Base-by-base conservation (phyloP, 768 basidiomycete species). In the Mrakia frigida region DNA sequence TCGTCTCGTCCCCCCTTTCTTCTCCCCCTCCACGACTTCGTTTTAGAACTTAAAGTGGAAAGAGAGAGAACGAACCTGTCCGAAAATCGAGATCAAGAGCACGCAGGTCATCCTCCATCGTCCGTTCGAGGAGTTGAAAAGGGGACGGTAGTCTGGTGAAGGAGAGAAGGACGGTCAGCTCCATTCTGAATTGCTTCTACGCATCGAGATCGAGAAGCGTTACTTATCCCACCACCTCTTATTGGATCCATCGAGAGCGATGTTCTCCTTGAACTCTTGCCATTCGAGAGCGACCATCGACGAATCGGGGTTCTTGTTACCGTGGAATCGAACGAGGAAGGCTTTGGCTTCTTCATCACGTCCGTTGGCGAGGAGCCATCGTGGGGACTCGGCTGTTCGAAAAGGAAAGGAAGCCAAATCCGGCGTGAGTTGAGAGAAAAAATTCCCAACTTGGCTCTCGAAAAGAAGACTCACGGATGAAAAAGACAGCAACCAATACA, bases 51-150 rank as follows among this genome's bases (percentile, higher is more conserved):
- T 16, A 16, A 3, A 11, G 59, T 16, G 23, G 23, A 14, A 33
- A 7, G n/a, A 46, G 41, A 39, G 16, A 33, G 43, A 53, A n/a
- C 41, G 31, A 28, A 59, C 87, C 84, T 88, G 87, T 23, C 87
- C 87, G 74, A 87, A 88, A 79, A 88, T 85, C 21, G 86, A 86
- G 84, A 89, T 87, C 69, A 88, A 81, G n/a, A 88, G 78, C 81
- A 88, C 85, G 85, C 87, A 84, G 85, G 87, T 52, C 73, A 80
- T 79, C 52, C 81, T 75, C 80, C 80, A 81, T 33, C 78, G 76
- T 73, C 75, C 81, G 70, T 79, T 81, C 52, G 75, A 59, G 67
- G 79, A 78, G 60, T 60, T 4, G 70, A 81, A 78, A 31, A 81
- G 74, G 6, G 79, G 75, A 53, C 76, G 68, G 80, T 87, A 88